Evolutionary conservation across 2,329 filamentous ascomycete genomes (phyloP), one percentile per base, ranked within the genome.

Genomic region (Pseudopithomyces chartarum): DNA sequence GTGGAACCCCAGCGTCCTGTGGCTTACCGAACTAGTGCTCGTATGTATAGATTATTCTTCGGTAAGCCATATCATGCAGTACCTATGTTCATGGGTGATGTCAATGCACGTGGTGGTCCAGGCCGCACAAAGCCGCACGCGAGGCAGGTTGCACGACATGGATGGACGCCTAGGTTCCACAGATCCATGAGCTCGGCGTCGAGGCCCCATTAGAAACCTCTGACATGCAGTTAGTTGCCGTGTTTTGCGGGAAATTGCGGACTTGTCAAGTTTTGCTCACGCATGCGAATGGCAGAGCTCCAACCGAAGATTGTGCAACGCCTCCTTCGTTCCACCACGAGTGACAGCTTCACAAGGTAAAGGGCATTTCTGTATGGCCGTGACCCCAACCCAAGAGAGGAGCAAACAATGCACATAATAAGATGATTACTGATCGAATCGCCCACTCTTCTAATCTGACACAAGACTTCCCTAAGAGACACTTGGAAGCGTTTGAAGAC

Each of bases 401-500:
- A 40, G 17, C 38, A 40, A 40, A 22, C n/a, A 19, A 26, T 23
- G 52, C 17, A 44, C 22, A 45, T 49, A 29, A 39, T 54, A 17
- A 47, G 39, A 55, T 47, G 55, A 63, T 63, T 65, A 58, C 43
- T 57, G 45, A 59, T 42, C 54, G 38, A 23, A 23, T 20, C 22
- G 11, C 19, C 52, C 38, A 53, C 49, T 61, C 60, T 59, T 61
- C 60, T 59, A 60, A 49, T 54, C 52, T 52, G 49, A 49, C 22
- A 54, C 38, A 29, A 40, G 46, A 57, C 42, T 45, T 44, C 38
- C 57, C 55, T 55, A 61, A 20, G 22, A 53, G 19, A 43, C 19
- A n/a, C 8, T 53, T 20, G 19, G 36, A 56, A 63, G 63, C 63
- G 63, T 63, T 62, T 63, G 55, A 59, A 61, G 54, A 46, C 42